Conservation (phyloP, 2,329 filamentous ascomycete species). For the Lasiodiplodia theobromae region DNA sequence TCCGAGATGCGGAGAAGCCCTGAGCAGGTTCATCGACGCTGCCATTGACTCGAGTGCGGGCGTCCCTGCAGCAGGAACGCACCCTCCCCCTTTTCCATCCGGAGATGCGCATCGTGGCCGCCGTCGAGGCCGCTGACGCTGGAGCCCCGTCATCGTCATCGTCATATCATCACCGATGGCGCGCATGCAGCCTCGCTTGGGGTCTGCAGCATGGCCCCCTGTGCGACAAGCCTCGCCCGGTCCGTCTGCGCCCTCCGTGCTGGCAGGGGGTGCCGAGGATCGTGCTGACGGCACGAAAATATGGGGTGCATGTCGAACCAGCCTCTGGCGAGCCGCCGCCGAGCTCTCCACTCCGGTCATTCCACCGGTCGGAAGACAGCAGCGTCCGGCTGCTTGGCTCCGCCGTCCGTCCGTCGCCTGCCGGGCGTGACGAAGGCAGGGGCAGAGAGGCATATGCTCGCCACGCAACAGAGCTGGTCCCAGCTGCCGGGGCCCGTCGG, state of each 20-base stretch:
- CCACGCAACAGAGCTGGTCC: background rate
- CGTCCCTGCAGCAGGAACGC: constrained; percentile 14
- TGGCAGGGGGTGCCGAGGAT: background rate
- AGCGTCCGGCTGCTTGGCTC: background rate
- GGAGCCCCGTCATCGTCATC: background rate
- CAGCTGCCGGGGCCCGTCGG: background rate
- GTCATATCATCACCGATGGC: constrained; percentile 22
- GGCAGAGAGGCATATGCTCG: background rate
- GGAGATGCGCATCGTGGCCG: background rate
- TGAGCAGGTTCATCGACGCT: background rate
- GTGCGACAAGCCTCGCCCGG: constrained; percentile 5
- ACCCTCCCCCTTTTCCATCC: background rate
- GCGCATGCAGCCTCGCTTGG: constrained; percentile 25
- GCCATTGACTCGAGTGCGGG: constrained; percentile 10
- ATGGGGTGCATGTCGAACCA: constrained; percentile 22
- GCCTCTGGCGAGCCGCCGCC: background rate
- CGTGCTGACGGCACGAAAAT: constrained; percentile 14
- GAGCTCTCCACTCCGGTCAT: background rate
- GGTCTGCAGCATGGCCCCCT: constrained; percentile 9
- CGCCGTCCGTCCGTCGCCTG: background rate
- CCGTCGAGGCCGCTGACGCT: constrained; percentile 8
- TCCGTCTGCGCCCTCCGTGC: constrained; percentile 10
- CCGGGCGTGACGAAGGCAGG: too few relatives aligned
- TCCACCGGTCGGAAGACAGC: background rate
- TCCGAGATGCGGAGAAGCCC: constrained; percentile 18